phyloP scores from a whole-genome alignment of 495 filamentous ascomycete species.

The Xylaria scruposa region DNA sequence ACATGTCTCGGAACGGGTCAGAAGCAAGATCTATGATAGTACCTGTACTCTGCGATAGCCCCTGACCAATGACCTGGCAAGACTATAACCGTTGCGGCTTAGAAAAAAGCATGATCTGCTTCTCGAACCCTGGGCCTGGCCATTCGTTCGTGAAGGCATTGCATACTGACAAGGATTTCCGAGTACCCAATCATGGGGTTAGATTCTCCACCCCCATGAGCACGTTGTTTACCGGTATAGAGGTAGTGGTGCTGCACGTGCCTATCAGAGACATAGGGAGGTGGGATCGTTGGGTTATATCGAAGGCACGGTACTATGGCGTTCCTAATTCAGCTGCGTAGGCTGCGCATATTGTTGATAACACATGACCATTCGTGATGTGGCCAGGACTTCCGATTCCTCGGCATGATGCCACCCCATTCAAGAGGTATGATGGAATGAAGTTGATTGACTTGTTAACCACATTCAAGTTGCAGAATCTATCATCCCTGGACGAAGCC shows the following conservation, averaged over 20 bases:
- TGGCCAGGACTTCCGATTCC: slow-evolving; percentile 17
- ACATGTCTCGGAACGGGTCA: slow-evolving; percentile 33
- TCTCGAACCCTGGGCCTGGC: slow-evolving; percentile 27
- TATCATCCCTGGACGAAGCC: not conserved
- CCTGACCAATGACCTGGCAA: slow-evolving; percentile 40
- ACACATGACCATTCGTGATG: slow-evolving; percentile 39
- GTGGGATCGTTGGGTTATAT: slow-evolving; percentile 38
- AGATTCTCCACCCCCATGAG: slow-evolving; percentile 36
- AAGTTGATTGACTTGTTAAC: not conserved
- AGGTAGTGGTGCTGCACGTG: slow-evolving; percentile 33
- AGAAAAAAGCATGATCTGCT: slow-evolving; percentile 40
- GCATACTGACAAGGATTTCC: slow-evolving; percentile 19
- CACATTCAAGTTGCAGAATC: not conserved
- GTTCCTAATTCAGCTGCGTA: slow-evolving; percentile 29
- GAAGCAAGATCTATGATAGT: slow-evolving; percentile 34
- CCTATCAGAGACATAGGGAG: slow-evolving; percentile 32
- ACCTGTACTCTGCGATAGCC: slow-evolving; percentile 25
- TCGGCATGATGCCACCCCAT: slow-evolving; percentile 1
- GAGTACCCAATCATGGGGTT: slow-evolving; percentile 16
- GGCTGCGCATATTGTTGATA: slow-evolving; percentile 40
- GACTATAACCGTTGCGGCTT: slow-evolving; percentile 35
- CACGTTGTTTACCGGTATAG: slow-evolving; percentile 28
- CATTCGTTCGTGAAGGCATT: slow-evolving; percentile 15
- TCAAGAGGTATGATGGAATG: not conserved
- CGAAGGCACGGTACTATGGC: slow-evolving; percentile 34